A percentile compares a stretch with the other conserved stretches of the same genome.
These are phyloP conservation scores for Fusarium succisae DNA, from an alignment of 2,329 filamentous ascomycete genomes.

Conservation along the genomic window DNA sequence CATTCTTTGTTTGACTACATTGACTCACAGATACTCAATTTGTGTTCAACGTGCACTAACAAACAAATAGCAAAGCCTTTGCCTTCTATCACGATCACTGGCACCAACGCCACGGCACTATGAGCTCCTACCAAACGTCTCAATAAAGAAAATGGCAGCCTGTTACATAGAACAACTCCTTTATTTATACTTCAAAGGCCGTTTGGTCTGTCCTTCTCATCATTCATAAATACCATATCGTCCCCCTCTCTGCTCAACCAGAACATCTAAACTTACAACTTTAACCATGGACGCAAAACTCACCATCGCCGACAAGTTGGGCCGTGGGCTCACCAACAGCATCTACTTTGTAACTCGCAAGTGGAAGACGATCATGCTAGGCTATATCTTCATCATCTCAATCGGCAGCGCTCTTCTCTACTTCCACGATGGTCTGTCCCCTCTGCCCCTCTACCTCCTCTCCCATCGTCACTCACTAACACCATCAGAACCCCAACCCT, in stretches of 20 bases:
- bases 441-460: neutral
- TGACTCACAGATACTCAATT: neutral
- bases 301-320: conserved; percentile 16
- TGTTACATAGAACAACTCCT: too few relatives aligned
- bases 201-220: neutral
- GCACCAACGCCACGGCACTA: neutral
- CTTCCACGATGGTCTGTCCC: neutral
- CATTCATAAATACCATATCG: neutral
- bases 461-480: neutral
- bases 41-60: neutral
- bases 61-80: neutral
- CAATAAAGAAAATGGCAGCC: too few relatives aligned
- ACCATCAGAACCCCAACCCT: neutral
- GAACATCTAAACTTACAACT: too few relatives aligned
- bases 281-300: conserved; percentile 1
- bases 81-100: neutral
- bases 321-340: conserved; percentile 3
- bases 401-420: conserved; percentile 15
- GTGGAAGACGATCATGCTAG: conserved; percentile 6
- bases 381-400: conserved; percentile 10
- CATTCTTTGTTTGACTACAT: neutral
- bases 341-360: neutral
- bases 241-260: neutral
- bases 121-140: too few relatives aligned
- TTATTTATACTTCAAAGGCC: neutral